Conservation (phyloP, 139 green algal genomes). For the Picochlorum sp. region DNA sequence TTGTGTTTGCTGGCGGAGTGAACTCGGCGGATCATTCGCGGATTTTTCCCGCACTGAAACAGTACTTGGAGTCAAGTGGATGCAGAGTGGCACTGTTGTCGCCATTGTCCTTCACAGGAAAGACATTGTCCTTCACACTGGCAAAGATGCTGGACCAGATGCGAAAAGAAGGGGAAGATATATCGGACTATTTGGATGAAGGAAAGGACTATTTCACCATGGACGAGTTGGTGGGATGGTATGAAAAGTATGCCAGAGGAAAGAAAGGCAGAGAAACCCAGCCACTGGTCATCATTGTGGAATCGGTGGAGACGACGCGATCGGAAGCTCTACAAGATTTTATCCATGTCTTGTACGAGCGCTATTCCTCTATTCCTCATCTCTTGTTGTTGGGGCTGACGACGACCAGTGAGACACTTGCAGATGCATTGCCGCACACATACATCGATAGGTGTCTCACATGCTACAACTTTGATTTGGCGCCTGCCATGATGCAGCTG, state of each 20-base stretch:
- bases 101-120: constrained; percentile 15
- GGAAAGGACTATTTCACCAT: neutral
- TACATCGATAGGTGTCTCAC: constrained; percentile 17
- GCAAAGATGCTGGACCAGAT: constrained; percentile 30
- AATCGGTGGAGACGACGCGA: constrained; percentile 30
- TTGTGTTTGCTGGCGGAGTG: constrained; percentile 43
- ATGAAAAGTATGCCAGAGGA: neutral
- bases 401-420: constrained; percentile 24
- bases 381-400: constrained; percentile 39
- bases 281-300: constrained; percentile 45
- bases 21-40: constrained; percentile 40
- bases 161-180: constrained; percentile 21
- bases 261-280: neutral
- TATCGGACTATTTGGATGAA: neutral
- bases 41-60: constrained; percentile 37
- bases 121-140: constrained; percentile 8
- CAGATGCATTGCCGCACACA: constrained; percentile 21
- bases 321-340: constrained; percentile 27
- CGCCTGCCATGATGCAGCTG: constrained; percentile 18
- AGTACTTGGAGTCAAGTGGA: constrained; percentile 17
- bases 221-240: neutral
- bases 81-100: constrained; percentile 36
- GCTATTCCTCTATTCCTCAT: constrained; percentile 27
- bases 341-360: constrained; percentile 30
- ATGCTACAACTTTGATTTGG: constrained; percentile 18